phyloP scores from a whole-genome alignment of 192 early-diverging fungal species.

The Linderina pennispora region DNA sequence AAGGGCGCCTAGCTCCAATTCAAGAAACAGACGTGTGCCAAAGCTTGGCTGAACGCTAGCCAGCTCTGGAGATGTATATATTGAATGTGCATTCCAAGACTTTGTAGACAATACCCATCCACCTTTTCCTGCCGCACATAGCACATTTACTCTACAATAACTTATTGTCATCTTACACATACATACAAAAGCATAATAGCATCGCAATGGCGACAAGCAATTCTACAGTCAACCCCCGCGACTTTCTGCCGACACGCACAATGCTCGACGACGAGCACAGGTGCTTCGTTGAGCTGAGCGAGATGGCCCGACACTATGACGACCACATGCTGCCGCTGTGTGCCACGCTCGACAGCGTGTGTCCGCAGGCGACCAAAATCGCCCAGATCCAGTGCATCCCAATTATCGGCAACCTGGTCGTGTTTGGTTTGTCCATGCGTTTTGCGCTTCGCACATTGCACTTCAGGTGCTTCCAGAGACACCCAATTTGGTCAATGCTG shows the following conservation, averaged over 20 bases:
- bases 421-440: conserved; percentile 10
- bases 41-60: too few species aligned
- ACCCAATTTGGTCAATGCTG: conserved; percentile 15
- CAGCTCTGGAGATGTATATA: too few species aligned
- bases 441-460: conserved; percentile 18
- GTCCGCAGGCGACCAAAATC: conserved; percentile 36
- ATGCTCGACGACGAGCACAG: conserved; percentile 25
- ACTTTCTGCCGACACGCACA: conserved; percentile 3
- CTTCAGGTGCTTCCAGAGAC: conserved; percentile 16
- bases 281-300: conserved; percentile 27
- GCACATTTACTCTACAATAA: too few species aligned
- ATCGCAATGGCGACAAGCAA: too few species aligned
- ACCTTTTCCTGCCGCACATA: too few species aligned
- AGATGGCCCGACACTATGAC: conserved; percentile 30
- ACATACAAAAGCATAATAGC: too few species aligned
- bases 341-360: conserved; percentile 5
- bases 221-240: too few species aligned
- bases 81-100: too few species aligned
- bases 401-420: conserved; percentile 30
- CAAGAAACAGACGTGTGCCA: too few species aligned
- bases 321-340: conserved; percentile 36
- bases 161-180: too few species aligned
- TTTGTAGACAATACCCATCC: too few species aligned
- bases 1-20: too few species aligned
- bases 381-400: conserved; percentile 40